phyloP scores from a whole-genome alignment of 495 filamentous ascomycete species.

The Halenospora varia region DNA sequence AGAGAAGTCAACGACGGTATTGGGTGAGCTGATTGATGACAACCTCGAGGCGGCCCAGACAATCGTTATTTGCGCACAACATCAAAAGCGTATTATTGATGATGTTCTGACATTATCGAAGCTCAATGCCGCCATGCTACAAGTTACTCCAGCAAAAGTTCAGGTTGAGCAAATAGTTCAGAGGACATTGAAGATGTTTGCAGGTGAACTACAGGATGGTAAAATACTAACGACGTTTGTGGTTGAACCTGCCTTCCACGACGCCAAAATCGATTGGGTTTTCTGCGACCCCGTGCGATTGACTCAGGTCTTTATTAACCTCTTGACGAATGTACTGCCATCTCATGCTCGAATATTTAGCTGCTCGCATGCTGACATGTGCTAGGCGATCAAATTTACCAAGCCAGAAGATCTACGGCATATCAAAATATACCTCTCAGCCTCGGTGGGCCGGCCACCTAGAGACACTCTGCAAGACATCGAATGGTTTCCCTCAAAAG shows the following conservation, averaged over 20 bases:
- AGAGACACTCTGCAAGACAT: constrained; percentile 29
- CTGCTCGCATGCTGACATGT: neutral
- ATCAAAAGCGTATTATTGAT: constrained; percentile 76
- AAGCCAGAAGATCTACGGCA: constrained; percentile 32
- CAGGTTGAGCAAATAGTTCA: constrained; percentile 46
- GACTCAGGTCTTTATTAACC: constrained; percentile 55
- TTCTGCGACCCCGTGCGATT: constrained; percentile 52
- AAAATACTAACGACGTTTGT: constrained; percentile 49
- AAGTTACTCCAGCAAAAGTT: constrained; percentile 48
- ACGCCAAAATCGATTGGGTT: constrained; percentile 51
- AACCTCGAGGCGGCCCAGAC: constrained; percentile 70
- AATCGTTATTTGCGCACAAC: constrained; percentile 73
- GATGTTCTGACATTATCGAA: constrained; percentile 65
- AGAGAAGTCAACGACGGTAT: neutral
- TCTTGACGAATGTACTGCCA: constrained; percentile 39
- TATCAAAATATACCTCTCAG: constrained; percentile 44
- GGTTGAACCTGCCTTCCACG: constrained; percentile 40
- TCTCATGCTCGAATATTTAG: neutral
- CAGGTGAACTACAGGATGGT: constrained; percentile 61
- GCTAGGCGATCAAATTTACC: constrained; percentile 71
- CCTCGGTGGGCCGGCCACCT: constrained; percentile 34
- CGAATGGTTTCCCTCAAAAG: constrained; percentile 21
- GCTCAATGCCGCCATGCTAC: constrained; percentile 52
- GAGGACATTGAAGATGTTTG: constrained; percentile 57
- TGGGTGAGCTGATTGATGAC: neutral